phyloP scores from a whole-genome alignment of 805 yeast species.

The Kodamaea nitidulidarum region DNA sequence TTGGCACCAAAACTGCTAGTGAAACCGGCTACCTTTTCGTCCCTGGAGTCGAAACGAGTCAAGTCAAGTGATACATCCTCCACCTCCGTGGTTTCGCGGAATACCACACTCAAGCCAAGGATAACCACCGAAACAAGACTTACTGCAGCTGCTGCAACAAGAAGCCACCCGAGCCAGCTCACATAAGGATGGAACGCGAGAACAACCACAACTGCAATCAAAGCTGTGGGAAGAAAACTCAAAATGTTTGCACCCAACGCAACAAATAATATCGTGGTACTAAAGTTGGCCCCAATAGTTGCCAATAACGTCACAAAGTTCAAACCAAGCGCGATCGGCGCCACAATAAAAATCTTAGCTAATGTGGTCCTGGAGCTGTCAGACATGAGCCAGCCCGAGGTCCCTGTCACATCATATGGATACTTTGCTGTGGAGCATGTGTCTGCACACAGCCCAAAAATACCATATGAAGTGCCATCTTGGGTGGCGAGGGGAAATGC shows the following conservation, averaged over 20 bases:
- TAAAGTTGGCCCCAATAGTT: constrained; percentile 24
- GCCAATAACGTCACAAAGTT: constrained; percentile 38
- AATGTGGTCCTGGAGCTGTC: constrained; percentile 45
- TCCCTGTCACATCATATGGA: constrained; percentile 31
- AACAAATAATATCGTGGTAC: constrained; percentile 25
- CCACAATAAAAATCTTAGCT: constrained; percentile 51
- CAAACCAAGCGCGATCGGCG: constrained; percentile 66
- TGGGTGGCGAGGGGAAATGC: constrained; percentile 49
- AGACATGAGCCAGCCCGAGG: constrained; percentile 48
- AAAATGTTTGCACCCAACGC: constrained; percentile 45
- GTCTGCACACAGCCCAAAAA: constrained; percentile 58
- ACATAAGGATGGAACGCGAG: constrained; percentile 62
- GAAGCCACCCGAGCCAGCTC: constrained; percentile 69
- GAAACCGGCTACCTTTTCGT: constrained; percentile 8
- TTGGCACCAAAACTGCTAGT: constrained; percentile 5
- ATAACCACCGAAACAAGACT: constrained; percentile 50
- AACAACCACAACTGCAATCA: constrained; percentile 52
- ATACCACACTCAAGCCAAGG: constrained; percentile 20
- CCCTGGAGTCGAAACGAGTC: constrained; percentile 7
- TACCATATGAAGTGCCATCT: constrained; percentile 49
- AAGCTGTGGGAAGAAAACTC: constrained; percentile 50
- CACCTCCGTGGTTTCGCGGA: constrained; percentile 14
- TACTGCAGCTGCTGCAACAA: constrained; percentile 62
- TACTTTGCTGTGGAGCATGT: constrained; percentile 45
- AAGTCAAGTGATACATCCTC: constrained; percentile 8